A percentile compares a stretch with the other conserved stretches of the same genome.
These are phyloP conservation scores for Fusarium kyushuense DNA, from an alignment of 2,329 filamentous ascomycete species.

Conservation along the genomic window DNA sequence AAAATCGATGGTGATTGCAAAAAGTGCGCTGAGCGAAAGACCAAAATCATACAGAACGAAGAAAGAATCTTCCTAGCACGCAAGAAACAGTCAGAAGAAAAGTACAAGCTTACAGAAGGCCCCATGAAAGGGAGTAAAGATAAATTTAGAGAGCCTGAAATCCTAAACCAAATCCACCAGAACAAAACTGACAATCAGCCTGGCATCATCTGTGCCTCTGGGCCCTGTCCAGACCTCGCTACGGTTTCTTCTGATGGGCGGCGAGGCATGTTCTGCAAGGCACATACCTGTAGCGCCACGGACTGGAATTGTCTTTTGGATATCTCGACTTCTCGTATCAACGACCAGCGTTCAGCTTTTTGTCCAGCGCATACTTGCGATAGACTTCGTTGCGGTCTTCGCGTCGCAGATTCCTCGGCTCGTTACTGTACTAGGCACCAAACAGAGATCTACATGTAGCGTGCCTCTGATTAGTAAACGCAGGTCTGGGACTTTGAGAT, in stretches of 20 bases:
- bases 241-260: neutral
- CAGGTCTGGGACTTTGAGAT: neutral
- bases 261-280: conserved; percentile 31
- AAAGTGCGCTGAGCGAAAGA: conserved; percentile 1
- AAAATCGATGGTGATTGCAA: conserved; percentile 8
- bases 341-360: neutral
- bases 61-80: conserved; percentile 5
- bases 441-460: neutral
- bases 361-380: conserved; percentile 27
- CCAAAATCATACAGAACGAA: neutral
- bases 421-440: conserved; percentile 8
- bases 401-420: neutral
- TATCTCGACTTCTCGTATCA: neutral
- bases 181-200: neutral
- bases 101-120: neutral
- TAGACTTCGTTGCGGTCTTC: neutral
- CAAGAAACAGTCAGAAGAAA: neutral
- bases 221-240: neutral
- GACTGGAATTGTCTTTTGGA: conserved; percentile 32
- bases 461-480: neutral
- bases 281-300: conserved; percentile 35
- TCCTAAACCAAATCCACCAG: neutral
- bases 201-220: conserved; percentile 17
- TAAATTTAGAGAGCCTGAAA: too few relatives aligned
- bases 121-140: neutral